These are phyloP conservation scores for Botrytis porri DNA, from an alignment of 2,329 filamentous ascomycete species.

Conservation along the genomic window DNA sequence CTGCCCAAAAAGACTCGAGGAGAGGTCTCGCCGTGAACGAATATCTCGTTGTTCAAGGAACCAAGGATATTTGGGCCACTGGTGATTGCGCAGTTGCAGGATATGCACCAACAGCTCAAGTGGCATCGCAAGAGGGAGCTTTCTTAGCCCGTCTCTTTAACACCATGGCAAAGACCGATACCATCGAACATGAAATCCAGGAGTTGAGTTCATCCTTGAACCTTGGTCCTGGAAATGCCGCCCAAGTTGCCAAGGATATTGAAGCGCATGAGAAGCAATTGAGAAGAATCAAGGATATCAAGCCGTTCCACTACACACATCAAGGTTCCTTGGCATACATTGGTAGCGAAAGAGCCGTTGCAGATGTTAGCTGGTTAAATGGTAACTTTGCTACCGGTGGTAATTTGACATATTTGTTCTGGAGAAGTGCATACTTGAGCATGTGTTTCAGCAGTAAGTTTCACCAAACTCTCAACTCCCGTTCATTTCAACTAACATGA, in stretches of 20 bases:
- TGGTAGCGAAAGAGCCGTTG: constrained; percentile 95
- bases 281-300: constrained; percentile 86
- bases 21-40: constrained; percentile 96
- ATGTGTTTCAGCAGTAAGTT: constrained; percentile 99
- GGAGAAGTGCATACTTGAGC: constrained; percentile 95
- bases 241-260: constrained; percentile 70
- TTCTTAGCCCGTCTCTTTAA: constrained; percentile 97
- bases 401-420: constrained; percentile 95
- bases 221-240: constrained; percentile 60
- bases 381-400: constrained; percentile 94
- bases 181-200: constrained; percentile 72
- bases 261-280: constrained; percentile 83
- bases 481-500: constrained; percentile 26
- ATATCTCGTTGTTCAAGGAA: constrained; percentile 95
- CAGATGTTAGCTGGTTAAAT: constrained; percentile 95
- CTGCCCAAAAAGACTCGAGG: constrained; percentile 90
- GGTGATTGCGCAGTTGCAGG: constrained; percentile 97
- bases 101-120: constrained; percentile 96
- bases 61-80: constrained; percentile 96
- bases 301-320: constrained; percentile 98
- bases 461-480: background rate
- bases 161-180: constrained; percentile 94
- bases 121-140: constrained; percentile 89
- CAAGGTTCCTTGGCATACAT: constrained; percentile 97
- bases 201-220: constrained; percentile 63